A percentile compares a stretch with the other conserved stretches of the same genome.
Evolutionary conservation across 1,284 basidiomycete species (phyloP).

Genomic region (Prillingera fragicola): DNA sequence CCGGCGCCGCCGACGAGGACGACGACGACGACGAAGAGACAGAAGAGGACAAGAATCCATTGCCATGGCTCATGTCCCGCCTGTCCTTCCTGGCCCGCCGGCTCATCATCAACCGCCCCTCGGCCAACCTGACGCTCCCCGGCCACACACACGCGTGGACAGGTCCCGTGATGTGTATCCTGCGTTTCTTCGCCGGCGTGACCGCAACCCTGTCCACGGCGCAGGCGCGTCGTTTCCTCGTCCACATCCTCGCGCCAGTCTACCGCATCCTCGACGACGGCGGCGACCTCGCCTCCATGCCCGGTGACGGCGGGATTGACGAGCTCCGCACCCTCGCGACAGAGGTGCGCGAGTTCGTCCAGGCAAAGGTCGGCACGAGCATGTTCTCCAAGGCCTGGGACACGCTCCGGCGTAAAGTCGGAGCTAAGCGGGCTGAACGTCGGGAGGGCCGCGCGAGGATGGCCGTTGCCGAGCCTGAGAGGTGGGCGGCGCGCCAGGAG

Average conservation of each 20-base stretch:
- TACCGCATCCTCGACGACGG: conserved; percentile 84
- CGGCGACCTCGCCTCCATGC: conserved; percentile 50
- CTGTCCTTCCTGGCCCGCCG: conserved; percentile 74
- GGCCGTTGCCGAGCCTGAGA: conserved; percentile 34
- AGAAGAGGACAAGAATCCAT: conserved; percentile 53
- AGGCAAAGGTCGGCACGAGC: conserved; percentile 74
- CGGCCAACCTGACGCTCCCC: conserved; percentile 31
- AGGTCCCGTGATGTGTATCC: conserved; percentile 67
- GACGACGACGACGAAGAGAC: conserved; percentile 39
- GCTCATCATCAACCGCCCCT: conserved; percentile 48
- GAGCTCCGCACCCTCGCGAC: conserved; percentile 74
- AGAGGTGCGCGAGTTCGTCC: conserved; percentile 84
- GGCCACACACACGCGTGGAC: conserved; percentile 61
- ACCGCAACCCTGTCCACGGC: conserved; percentile 60
- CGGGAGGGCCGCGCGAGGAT: conserved; percentile 50
- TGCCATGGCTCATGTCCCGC: conserved; percentile 90
- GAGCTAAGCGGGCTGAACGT: conserved; percentile 66
- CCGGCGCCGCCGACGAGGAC: conserved; percentile 32
- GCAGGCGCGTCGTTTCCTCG: conserved; percentile 63
- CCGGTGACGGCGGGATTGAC: conserved; percentile 46
- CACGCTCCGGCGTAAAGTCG: conserved; percentile 65
- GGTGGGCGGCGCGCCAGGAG: conserved; percentile 63
- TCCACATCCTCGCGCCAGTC: conserved; percentile 78
- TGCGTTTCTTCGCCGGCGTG: conserved; percentile 95
- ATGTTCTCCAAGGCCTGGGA: conserved; percentile 75